Evolutionary conservation across 208 protist genomes (phyloP).

Genomic region (Leishmania martiniquensis): DNA sequence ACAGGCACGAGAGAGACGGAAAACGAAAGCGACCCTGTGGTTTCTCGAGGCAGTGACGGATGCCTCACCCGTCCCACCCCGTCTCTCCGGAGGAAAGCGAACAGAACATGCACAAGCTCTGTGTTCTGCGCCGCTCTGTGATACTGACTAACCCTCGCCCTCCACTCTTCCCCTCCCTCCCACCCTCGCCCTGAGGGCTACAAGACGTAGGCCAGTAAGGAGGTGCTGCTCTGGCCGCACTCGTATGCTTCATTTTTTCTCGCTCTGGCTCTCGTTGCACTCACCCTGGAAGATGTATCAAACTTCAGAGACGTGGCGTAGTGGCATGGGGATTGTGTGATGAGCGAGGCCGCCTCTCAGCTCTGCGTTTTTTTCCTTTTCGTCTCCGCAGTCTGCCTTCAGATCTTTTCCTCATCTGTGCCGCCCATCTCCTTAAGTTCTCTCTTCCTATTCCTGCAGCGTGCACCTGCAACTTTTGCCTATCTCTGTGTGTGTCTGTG

Average conservation of each 20-base stretch:
- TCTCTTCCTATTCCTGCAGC: background rate
- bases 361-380: background rate
- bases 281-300: background rate
- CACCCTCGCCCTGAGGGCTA: background rate
- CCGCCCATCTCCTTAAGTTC: conserved; percentile 1
- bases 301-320: too few relatives aligned
- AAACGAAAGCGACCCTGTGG: background rate
- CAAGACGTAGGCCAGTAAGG: background rate
- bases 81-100: background rate
- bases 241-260: background rate
- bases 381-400: conserved; percentile 3
- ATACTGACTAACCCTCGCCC: background rate
- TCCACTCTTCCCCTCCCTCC: background rate
- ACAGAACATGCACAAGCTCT: background rate
- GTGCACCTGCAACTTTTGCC: background rate
- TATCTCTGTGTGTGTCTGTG: too few relatives aligned
- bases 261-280: background rate
- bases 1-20: background rate
- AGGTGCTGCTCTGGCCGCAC: background rate
- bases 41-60: background rate
- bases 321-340: background rate
- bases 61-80: background rate
- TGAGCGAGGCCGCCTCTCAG: background rate
- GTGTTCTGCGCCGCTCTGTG: background rate
- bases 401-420: background rate